Evolutionary conservation across 345 rosid species (phyloP), one percentile per base, ranked within the genome.

Genomic region (Camelina neglecta): DNA sequence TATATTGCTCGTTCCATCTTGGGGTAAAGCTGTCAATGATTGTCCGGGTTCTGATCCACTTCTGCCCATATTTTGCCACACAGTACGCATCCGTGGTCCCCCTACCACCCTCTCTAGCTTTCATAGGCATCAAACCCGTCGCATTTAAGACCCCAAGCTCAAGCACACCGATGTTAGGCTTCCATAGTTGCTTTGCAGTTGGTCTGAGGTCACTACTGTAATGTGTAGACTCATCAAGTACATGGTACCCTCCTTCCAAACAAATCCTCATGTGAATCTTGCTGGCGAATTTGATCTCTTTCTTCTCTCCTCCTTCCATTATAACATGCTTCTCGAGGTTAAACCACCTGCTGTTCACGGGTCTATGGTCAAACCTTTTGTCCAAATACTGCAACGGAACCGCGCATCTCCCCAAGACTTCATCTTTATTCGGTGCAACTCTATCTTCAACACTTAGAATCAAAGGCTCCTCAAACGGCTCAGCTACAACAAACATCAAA

Each of bases 221-320:
- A 75, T 91, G 97, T 0, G 98, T 91, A 6, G 98, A 93, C 63
- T 93, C 98, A 64, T 93, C 98, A 74, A 93, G 81, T 78, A 93
- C 97, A 84, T 93, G 98, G 72, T 93, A 91, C 1, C 98, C 98
- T 31, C 98, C 98, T 50, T 93, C 98, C 82, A 93, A 75, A 76
- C 89, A 89, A 15, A 87, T 68, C 81, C 98, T 83, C 84, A 85
- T 77, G 75, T 93, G 98, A 82, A 93, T 89, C 86, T 89, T 83
- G 74, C 96, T 91, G 1, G 97, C 84, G 74, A 93, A 93, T 77
- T 91, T 91, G 44, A 81, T 78, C 81, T 87, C 90, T 78, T 90
- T 89, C 68, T 87, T 88, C 72, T 89, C 98, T 6, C 78, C 76
- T 20, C 92, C 90, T 33, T 86, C 96, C 5, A 78, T 73, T 23